Base-by-base conservation (phyloP, 2,329 filamentous ascomycete species). In the Aspergillus transmontanensis region DNA sequence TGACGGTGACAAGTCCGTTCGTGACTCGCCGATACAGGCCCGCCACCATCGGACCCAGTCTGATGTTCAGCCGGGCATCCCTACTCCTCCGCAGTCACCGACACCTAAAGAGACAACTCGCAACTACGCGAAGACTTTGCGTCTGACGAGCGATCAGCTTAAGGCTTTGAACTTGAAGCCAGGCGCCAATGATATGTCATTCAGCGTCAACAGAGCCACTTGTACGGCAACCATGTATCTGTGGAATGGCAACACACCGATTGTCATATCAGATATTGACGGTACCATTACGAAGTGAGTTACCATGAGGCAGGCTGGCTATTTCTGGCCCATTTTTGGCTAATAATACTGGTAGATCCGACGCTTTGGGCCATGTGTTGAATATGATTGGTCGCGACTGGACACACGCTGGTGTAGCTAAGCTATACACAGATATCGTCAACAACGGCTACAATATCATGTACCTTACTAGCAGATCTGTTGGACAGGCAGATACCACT, bases 401-500 rank as follows among this genome's bases (percentile, higher is more conserved):
- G 95, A 99, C 95, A 3, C 95, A 99, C 76, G 87, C 93, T 19
- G 95, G 95, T 43, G 94, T 99, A 28, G 96, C 95, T 26, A 99
- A 99, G 80, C 85, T 99, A 10, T 99, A 98, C 79, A 95, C 91
- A 56, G 96, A 99, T 70, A 99, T 99, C 69, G 89, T 89, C 1
- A 89, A 90, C 71, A 99, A 99, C 73, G 95, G 95, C 7, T 99
- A 98, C 84, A 98, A 99, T 77, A 96, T 99, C 74, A 93, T 99
- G 86, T 99, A 99, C 76, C 85, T 99, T 53, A 99, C 95, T 0
- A 96, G 92, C 75, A 89, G 95, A 58, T 95, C 92, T 16, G 94
- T 98, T 53, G 96, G 95, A 0, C 94, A 96, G 78, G 92, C 95
- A 19, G 95, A 99, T 78, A 93, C 84, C 0, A 99, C 95, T 1